These are phyloP conservation scores for Vaccinium myrtillus DNA, from an alignment of 148 eudicot genomes.

Conservation along the genomic window DNA sequence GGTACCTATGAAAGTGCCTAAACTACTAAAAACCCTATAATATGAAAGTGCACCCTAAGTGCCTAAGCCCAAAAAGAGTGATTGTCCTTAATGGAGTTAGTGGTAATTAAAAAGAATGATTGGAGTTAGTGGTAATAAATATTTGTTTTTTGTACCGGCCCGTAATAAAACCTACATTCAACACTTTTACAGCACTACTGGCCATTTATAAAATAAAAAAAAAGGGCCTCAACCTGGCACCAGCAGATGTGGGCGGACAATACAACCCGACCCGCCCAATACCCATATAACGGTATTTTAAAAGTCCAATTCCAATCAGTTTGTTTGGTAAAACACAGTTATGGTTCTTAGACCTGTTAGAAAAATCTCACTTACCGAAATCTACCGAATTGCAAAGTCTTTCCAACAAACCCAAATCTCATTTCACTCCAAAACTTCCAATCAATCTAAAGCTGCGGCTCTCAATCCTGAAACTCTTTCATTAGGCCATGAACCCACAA, in stretches of 20 bases:
- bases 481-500: neutral
- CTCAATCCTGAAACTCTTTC: conserved; percentile 13
- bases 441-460: conserved; percentile 25
- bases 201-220: too few species aligned
- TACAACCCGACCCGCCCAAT: neutral
- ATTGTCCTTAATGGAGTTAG: too few species aligned
- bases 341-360: conserved; percentile 10
- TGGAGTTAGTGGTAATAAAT: too few species aligned
- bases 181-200: too few species aligned
- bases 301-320: neutral
- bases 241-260: neutral
- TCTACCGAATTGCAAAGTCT: neutral
- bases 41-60: too few species aligned
- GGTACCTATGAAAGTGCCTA: too few species aligned
- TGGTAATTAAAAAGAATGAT: too few species aligned
- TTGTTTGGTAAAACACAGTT: neutral
- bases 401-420: neutral
- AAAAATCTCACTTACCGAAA: neutral
- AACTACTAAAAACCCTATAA: too few species aligned
- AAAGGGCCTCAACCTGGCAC: neutral
- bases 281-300: neutral
- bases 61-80: too few species aligned
- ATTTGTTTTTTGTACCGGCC: too few species aligned
- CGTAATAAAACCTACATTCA: too few species aligned
- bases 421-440: conserved; percentile 25